Percentiles rank a stretch among this genome's conserved stretches.
Conservation (phyloP, 2,329 filamentous ascomycete species). For the Rutstroemia sydowiana region DNA sequence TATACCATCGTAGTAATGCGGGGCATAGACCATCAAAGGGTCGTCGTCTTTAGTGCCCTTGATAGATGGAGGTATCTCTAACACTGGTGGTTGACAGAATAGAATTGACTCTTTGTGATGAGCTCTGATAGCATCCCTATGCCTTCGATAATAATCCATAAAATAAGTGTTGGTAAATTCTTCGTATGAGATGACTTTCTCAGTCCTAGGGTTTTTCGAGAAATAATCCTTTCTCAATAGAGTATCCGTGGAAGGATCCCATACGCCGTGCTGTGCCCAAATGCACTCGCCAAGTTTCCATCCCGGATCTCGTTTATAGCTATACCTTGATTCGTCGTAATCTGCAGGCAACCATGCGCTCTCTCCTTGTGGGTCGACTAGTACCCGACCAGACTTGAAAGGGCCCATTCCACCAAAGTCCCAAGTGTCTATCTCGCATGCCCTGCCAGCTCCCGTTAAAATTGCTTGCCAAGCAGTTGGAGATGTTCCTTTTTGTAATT, state of each 20-base stretch:
- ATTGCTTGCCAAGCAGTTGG: conserved; percentile 94
- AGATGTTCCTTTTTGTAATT: conserved; percentile 84
- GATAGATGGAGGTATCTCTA: conserved; percentile 83
- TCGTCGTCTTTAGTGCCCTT: conserved; percentile 88
- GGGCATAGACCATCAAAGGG: conserved; percentile 81
- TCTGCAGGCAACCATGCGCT: conserved; percentile 75
- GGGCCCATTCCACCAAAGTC: conserved; percentile 91
- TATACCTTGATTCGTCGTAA: conserved; percentile 81
- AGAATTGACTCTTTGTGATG: conserved; percentile 77
- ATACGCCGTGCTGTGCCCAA: conserved; percentile 95
- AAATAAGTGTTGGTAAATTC: conserved; percentile 89
- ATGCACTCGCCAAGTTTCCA: conserved; percentile 95
- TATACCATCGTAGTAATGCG: conserved; percentile 95
- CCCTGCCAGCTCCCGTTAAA: conserved; percentile 80
- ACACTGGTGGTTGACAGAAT: conserved; percentile 83
- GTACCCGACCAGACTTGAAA: conserved; percentile 73
- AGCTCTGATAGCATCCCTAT: conserved; percentile 64
- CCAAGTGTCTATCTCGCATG: conserved; percentile 86
- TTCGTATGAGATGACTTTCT: conserved; percentile 68
- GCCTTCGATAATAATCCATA: conserved; percentile 75
- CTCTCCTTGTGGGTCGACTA: conserved; percentile 84
- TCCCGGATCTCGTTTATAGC: conserved; percentile 76
- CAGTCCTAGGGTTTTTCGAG: conserved; percentile 65
- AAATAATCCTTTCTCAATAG: conserved; percentile 86
- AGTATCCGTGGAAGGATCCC: conserved; percentile 74